Evolutionary conservation across 768 basidiomycete species (phyloP).

Genomic region (Phanerochaete carnosa): DNA sequence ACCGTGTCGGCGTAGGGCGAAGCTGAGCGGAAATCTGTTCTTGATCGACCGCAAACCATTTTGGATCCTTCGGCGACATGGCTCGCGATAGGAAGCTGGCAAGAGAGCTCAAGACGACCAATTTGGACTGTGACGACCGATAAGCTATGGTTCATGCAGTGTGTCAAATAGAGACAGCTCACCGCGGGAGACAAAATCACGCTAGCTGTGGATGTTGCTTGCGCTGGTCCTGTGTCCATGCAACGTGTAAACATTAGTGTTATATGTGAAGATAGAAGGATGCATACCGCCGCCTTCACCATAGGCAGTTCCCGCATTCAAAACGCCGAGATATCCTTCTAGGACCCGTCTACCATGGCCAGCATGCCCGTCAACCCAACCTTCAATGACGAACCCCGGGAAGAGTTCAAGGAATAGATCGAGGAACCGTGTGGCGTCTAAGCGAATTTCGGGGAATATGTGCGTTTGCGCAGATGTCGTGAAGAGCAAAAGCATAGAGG

Average conservation of each 20-base stretch:
- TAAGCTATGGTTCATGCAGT: conserved; percentile 3
- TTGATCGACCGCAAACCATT: not conserved
- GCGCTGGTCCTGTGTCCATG: conserved; percentile 28
- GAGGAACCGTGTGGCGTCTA: conserved; percentile 83
- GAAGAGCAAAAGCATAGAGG: conserved; percentile 75
- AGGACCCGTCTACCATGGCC: conserved; percentile 63
- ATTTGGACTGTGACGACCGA: conserved; percentile 51
- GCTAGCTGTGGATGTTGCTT: conserved; percentile 59
- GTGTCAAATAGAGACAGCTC: conserved; percentile 20
- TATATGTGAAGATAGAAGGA: not conserved
- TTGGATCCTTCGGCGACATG: conserved; percentile 21
- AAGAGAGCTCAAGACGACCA: conserved; percentile 71
- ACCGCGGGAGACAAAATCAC: conserved; percentile 66
- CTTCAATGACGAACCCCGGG: conserved; percentile 61
- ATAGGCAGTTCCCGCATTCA: conserved; percentile 65
- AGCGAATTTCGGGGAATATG: conserved; percentile 91
- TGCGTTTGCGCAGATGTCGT: conserved; percentile 89
- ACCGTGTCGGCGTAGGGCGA: conserved; percentile 52
- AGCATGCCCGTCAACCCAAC: conserved; percentile 56
- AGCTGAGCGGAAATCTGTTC: conserved; percentile 1
- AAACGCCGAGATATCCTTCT: conserved; percentile 77
- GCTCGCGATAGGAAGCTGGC: conserved; percentile 60
- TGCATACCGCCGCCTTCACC: conserved; percentile 51
- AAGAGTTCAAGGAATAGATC: conserved; percentile 69
- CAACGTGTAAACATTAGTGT: not conserved